Percentiles rank a stretch among this genome's conserved stretches.
Conservation (phyloP, 129 eudicot species). For the Logfia minima region DNA sequence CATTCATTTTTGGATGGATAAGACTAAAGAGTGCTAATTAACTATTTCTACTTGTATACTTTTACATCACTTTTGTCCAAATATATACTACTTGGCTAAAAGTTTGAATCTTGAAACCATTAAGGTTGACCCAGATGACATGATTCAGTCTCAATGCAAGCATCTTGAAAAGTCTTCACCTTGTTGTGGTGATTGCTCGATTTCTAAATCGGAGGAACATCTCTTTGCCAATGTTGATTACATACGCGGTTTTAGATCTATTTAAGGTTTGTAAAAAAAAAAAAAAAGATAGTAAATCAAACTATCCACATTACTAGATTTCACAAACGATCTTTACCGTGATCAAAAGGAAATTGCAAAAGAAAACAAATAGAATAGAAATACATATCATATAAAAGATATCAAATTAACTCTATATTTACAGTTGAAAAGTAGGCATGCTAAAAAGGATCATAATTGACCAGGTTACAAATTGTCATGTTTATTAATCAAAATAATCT, state of each 20-base stretch:
- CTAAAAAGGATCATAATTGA: constrained; percentile 9
- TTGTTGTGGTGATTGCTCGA: background rate
- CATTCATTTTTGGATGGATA: background rate
- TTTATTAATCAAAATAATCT: background rate
- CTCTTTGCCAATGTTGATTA: background rate
- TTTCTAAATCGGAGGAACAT: background rate
- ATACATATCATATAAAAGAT: background rate
- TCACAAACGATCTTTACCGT: background rate
- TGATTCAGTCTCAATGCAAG: background rate
- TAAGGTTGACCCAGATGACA: background rate
- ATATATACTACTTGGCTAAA: no score
- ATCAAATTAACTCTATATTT: background rate
- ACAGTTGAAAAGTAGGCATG: background rate
- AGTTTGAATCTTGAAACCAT: background rate
- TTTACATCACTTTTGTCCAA: background rate
- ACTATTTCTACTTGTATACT: background rate
- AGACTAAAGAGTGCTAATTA: background rate
- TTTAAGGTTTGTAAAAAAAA: background rate
- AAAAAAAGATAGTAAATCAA: no score
- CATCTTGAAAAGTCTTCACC: background rate
- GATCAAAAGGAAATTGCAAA: background rate
- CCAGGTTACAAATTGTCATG: background rate
- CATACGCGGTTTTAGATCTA: background rate
- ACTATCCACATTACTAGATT: background rate
- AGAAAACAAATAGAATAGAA: background rate